A percentile compares a stretch with the other conserved stretches of the same genome.
Conservation (phyloP, 139 green algal species). For the Eudorina sp. region DNA sequence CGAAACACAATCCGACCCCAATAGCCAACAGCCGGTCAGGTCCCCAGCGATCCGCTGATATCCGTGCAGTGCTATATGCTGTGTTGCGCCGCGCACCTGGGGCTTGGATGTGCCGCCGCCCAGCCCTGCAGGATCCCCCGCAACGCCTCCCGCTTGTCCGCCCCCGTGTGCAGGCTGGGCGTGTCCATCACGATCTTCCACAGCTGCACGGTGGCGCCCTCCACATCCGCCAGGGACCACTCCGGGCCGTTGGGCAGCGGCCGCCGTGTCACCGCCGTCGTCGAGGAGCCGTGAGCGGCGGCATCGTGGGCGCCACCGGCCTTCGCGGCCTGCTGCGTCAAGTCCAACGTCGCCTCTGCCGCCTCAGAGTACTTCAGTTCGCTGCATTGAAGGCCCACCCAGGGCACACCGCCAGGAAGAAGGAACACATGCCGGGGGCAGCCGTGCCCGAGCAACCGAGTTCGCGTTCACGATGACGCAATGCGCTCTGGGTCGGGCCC, state of each 20-base stretch:
- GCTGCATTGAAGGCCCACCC: not conserved
- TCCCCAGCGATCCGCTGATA: too few species aligned
- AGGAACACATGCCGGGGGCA: too few species aligned
- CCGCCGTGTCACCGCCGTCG: not conserved
- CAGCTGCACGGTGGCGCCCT: slow-evolving; percentile 37
- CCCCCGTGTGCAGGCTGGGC: slow-evolving; percentile 11
- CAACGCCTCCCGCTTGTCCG: slow-evolving; percentile 28
- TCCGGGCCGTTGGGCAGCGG: not conserved
- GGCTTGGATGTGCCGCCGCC: slow-evolving; percentile 23
- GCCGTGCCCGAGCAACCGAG: too few species aligned
- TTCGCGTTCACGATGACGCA: too few species aligned
- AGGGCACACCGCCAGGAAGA: too few species aligned
- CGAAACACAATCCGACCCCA: too few species aligned
- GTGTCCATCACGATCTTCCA: slow-evolving; percentile 19
- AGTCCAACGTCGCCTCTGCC: not conserved
- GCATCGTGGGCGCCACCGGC: not conserved
- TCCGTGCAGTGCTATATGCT: too few species aligned
- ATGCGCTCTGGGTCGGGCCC: too few species aligned
- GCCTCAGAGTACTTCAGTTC: slow-evolving; percentile 3
- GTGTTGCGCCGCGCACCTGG: not conserved
- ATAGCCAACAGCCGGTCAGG: too few species aligned
- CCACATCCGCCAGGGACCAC: slow-evolving; percentile 34
- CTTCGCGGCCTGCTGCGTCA: not conserved
- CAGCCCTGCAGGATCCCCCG: not conserved
- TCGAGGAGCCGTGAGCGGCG: not conserved